Conservation (phyloP, 208 protist genomes). For the Trypanosoma theileri region DNA sequence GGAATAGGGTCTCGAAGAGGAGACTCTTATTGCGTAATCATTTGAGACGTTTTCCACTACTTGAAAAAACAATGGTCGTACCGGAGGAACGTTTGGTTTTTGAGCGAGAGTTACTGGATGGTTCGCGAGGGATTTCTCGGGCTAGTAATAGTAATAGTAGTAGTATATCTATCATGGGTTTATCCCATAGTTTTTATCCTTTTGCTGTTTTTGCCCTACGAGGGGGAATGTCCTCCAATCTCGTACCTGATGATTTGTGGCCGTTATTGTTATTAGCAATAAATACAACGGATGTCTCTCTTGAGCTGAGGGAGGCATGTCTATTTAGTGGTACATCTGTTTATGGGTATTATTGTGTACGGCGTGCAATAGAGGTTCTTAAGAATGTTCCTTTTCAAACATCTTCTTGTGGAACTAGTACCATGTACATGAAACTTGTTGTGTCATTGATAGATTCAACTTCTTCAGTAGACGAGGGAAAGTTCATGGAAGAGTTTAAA, state of each 20-base stretch:
- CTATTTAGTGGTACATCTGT: conserved; percentile 36
- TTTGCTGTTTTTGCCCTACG: conserved; percentile 22
- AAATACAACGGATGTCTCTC: conserved; percentile 28
- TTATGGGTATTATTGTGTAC: conserved; percentile 27
- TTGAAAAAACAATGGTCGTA: not conserved
- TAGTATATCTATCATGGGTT: not conserved
- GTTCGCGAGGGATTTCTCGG: not conserved
- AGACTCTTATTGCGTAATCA: not conserved
- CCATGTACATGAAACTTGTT: conserved; percentile 6
- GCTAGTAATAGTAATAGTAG: not conserved
- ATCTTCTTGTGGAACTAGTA: not conserved
- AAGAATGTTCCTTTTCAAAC: not conserved
- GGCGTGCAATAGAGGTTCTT: conserved; percentile 9
- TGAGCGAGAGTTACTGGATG: conserved; percentile 16
- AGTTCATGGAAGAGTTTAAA: not conserved
- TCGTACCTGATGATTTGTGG: not conserved
- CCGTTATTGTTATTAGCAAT: conserved; percentile 19
- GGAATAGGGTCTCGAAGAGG: conserved; percentile 16
- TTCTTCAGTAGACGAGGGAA: not conserved
- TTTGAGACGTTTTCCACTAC: not conserved
- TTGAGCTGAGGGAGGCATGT: conserved; percentile 21
- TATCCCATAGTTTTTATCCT: conserved; percentile 24
- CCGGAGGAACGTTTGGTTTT: conserved; percentile 21
- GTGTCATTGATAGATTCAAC: conserved; percentile 8
- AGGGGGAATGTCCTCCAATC: not conserved